A percentile compares a stretch with the other conserved stretches of the same genome.
phyloP scores from a whole-genome alignment of 2,329 filamentous ascomycete species.

The Diplodia mutila region DNA sequence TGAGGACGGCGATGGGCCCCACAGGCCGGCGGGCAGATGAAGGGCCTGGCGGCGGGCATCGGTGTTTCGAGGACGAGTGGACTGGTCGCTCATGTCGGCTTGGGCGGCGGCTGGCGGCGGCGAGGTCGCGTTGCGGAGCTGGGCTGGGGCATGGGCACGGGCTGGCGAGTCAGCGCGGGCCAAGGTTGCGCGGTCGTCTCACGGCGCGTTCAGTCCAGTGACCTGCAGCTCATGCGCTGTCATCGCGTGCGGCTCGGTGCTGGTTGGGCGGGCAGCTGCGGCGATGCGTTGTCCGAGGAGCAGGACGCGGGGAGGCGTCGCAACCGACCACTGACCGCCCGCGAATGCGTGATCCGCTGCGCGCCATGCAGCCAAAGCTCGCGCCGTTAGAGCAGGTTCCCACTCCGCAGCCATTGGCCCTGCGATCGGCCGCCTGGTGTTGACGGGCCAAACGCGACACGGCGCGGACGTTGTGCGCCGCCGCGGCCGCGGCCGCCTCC shows the following conservation, averaged over 20 bases:
- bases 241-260: slow-evolving; percentile 19
- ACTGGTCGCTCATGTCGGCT: slow-evolving; percentile 11
- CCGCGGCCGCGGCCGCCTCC: neutral
- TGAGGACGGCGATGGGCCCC: neutral
- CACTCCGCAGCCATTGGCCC: neutral
- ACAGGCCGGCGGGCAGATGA: neutral
- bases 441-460: neutral
- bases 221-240: slow-evolving; percentile 20
- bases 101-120: neutral
- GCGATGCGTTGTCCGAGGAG: slow-evolving; percentile 21
- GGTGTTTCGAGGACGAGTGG: slow-evolving; percentile 5
- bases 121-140: neutral
- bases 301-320: neutral
- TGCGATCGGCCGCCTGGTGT: neutral
- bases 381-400: neutral
- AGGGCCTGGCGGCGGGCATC: neutral
- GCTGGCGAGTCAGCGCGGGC: slow-evolving; percentile 21
- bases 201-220: slow-evolving; percentile 19
- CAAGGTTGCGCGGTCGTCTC: slow-evolving; percentile 12
- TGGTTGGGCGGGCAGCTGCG: slow-evolving; percentile 21
- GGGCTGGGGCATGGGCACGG: neutral
- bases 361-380: slow-evolving; percentile 1
- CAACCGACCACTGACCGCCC: slow-evolving; percentile 2
- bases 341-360: slow-evolving; percentile 19
- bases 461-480: neutral